These are phyloP conservation scores for Diaporthe sp. DNA, from an alignment of 2,329 filamentous ascomycete genomes.

Conservation along the genomic window DNA sequence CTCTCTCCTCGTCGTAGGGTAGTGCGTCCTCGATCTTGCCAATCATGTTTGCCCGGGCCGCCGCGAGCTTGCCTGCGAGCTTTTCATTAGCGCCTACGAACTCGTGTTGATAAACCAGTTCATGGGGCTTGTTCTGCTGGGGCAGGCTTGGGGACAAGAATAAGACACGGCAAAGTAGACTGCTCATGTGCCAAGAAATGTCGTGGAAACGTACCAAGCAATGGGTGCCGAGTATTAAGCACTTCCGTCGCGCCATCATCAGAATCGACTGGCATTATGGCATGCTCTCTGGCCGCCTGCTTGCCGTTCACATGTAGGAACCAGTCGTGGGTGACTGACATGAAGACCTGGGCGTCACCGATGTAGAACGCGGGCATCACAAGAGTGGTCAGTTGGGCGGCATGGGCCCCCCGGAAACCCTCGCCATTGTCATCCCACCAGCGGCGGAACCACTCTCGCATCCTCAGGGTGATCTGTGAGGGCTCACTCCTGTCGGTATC, in stretches of 20 bases:
- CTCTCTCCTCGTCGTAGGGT: constrained; percentile 1
- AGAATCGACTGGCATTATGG: neutral
- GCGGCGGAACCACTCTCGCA: constrained; percentile 18
- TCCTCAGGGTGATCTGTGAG: neutral
- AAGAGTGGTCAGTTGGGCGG: neutral
- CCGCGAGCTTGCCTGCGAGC: constrained; percentile 7
- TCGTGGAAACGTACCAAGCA: neutral
- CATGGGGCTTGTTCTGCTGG: too few relatives aligned
- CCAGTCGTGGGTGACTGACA: neutral
- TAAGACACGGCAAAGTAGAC: too few relatives aligned
- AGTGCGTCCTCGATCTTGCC: constrained; percentile 3
- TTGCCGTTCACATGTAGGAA: neutral
- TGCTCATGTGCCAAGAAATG: neutral
- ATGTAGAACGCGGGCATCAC: constrained; percentile 25
- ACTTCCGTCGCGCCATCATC: neutral
- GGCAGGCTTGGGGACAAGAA: neutral
- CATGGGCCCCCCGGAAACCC: neutral
- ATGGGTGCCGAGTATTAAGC: neutral
- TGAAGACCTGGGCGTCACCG: neutral
- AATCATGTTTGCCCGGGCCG: constrained; percentile 1
- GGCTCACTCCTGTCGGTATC: neutral
- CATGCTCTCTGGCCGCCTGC: neutral
- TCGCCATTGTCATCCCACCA: neutral
- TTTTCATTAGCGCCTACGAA: neutral
- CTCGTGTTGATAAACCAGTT: too few relatives aligned